Evolutionary conservation across 1,284 basidiomycete species (phyloP).

Genomic region (Cutaneotrichosporon cutaneum): DNA sequence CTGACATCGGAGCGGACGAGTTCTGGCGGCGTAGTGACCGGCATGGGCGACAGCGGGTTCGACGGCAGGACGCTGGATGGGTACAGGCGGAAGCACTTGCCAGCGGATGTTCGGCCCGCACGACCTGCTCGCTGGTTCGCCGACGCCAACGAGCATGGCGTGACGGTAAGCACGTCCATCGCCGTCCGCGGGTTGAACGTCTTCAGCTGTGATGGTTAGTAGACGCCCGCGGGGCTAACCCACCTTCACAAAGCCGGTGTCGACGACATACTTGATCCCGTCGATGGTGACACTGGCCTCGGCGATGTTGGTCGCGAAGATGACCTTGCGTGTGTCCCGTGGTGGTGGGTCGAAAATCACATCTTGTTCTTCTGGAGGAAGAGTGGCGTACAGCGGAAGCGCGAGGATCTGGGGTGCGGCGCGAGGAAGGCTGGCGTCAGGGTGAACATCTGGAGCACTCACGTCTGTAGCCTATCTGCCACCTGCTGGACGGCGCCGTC

Average conservation of each 20-base stretch:
- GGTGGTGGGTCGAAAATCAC: constrained; percentile 76
- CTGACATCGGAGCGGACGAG: constrained; percentile 84
- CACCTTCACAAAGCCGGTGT: constrained; percentile 93
- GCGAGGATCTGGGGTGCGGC: constrained; percentile 63
- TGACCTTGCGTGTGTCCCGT: constrained; percentile 76
- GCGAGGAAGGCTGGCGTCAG: constrained; percentile 62
- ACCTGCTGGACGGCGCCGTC: constrained; percentile 80
- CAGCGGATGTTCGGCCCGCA: constrained; percentile 83
- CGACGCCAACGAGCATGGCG: constrained; percentile 77
- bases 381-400: constrained; percentile 81
- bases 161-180: constrained; percentile 75
- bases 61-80: constrained; percentile 62
- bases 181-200: constrained; percentile 77
- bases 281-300: constrained; percentile 97
- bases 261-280: constrained; percentile 91
- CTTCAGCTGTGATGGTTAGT: constrained; percentile 61
- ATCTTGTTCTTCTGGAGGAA: constrained; percentile 81
- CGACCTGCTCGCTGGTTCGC: constrained; percentile 85
- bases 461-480: constrained; percentile 74
- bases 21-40: constrained; percentile 76
- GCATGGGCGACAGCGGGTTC: constrained; percentile 50
- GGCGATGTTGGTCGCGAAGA: constrained; percentile 93
- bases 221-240: too few relatives aligned
- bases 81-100: constrained; percentile 92
- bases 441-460: constrained; percentile 37